phyloP scores from a whole-genome alignment of 495 filamentous ascomycete species.

The Margaritispora aquatica region DNA sequence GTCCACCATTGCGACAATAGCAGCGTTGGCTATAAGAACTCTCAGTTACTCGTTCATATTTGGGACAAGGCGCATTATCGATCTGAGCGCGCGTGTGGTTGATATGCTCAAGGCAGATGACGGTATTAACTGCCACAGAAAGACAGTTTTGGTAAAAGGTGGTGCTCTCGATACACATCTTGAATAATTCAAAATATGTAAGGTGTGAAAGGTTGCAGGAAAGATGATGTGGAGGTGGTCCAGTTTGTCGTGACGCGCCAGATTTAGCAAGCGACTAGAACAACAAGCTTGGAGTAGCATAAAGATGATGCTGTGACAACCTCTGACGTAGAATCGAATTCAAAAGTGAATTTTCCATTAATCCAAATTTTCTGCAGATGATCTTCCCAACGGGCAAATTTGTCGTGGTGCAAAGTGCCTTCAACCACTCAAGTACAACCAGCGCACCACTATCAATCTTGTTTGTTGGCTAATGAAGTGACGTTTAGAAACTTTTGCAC shows the following conservation, averaged over 20 bases:
- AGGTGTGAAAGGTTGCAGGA: background rate
- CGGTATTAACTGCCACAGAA: background rate
- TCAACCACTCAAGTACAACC: no score
- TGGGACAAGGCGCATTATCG: conserved; percentile 1
- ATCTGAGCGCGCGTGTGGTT: conserved; percentile 1
- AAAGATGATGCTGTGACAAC: no score
- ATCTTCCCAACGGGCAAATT: no score
- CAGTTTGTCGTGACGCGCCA: background rate
- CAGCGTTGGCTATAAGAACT: background rate
- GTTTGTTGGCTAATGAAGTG: no score
- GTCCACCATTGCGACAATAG: background rate
- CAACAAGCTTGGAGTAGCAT: no score
- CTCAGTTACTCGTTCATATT: background rate
- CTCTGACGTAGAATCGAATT: no score
- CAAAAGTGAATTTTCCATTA: no score
- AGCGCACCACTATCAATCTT: no score
- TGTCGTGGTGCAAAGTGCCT: no score
- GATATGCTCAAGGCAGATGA: conserved; percentile 1
- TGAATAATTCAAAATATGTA: background rate
- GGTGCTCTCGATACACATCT: conserved; percentile 6
- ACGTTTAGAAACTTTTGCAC: no score
- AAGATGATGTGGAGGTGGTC: background rate
- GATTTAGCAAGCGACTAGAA: background rate
- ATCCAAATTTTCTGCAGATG: no score
- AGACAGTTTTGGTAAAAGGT: background rate